Conservation (phyloP, 1,284 basidiomycete species). For the Boletus mariae region DNA sequence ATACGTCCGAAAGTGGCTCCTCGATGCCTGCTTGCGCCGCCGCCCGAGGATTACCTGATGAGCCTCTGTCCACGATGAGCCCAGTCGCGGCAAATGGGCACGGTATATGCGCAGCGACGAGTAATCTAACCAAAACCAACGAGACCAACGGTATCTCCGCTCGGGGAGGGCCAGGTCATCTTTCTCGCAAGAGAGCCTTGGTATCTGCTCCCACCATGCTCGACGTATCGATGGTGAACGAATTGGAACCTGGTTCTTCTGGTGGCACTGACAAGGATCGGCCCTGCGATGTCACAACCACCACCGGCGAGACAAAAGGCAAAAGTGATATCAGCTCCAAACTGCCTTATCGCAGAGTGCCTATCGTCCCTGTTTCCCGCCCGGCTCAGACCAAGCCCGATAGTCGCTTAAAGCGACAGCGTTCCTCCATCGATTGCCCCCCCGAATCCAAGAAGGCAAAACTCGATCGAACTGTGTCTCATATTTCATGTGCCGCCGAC, state of each 20-base stretch:
- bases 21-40: neutral
- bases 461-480: conserved; percentile 8
- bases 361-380: neutral
- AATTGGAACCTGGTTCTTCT: neutral
- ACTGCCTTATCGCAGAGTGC: neutral
- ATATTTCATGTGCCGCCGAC: neutral
- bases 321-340: neutral
- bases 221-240: neutral
- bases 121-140: neutral
- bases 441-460: conserved; percentile 20
- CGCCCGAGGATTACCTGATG: neutral
- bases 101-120: conserved; percentile 15
- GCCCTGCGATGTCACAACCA: neutral
- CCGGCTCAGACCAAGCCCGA: neutral
- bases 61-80: neutral
- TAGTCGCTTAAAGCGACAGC: conserved; percentile 18
- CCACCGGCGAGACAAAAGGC: too few relatives aligned
- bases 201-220: neutral
- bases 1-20: neutral
- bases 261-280: neutral
- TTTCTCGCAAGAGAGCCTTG: neutral
- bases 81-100: neutral
- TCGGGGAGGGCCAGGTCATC: neutral
- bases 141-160: neutral
- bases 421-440: conserved; percentile 1